A percentile compares a stretch with the other conserved stretches of the same genome.
These are phyloP conservation scores for Suillus lakei DNA, from an alignment of 768 basidiomycete genomes.

Conservation along the genomic window DNA sequence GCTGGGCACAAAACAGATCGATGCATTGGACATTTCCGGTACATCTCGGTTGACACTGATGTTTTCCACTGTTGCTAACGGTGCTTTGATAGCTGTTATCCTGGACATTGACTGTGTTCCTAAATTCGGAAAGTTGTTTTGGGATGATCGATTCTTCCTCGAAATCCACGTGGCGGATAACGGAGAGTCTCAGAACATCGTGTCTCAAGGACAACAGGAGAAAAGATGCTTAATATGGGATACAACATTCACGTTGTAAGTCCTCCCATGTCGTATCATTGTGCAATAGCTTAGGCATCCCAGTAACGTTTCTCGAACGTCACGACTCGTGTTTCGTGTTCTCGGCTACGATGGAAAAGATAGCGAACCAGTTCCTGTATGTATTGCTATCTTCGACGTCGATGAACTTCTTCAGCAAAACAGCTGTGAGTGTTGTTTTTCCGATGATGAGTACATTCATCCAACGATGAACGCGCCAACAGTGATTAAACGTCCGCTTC, in stretches of 20 bases:
- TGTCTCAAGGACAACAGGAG: not conserved
- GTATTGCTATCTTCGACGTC: not conserved
- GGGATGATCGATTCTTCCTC: slow-evolving; percentile 4
- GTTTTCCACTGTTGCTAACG: not conserved
- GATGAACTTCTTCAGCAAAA: not conserved
- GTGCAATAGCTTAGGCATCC: not conserved
- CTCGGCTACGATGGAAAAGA: slow-evolving; percentile 1
- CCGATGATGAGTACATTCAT: not conserved
- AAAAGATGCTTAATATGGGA: not conserved
- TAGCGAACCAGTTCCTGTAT: not conserved
- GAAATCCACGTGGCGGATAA: not conserved
- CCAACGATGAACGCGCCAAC: not conserved
- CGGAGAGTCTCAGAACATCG: not conserved
- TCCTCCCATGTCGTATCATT: not conserved
- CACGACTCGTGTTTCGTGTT: slow-evolving; percentile 3
- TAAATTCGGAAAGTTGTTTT: slow-evolving; percentile 2
- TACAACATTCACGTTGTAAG: slow-evolving; percentile 3
- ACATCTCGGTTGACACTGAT: not conserved
- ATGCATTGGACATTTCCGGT: not conserved
- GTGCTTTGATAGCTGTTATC: not conserved
- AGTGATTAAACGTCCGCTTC: not conserved
- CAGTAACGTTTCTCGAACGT: not conserved
- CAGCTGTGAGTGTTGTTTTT: not conserved
- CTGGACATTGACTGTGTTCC: slow-evolving; percentile 1
- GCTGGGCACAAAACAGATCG: not conserved